Percentiles rank a stretch among this genome's conserved stretches.
These are phyloP conservation scores for Isatis tinctoria DNA, from an alignment of 345 rosid genomes.

Conservation along the genomic window DNA sequence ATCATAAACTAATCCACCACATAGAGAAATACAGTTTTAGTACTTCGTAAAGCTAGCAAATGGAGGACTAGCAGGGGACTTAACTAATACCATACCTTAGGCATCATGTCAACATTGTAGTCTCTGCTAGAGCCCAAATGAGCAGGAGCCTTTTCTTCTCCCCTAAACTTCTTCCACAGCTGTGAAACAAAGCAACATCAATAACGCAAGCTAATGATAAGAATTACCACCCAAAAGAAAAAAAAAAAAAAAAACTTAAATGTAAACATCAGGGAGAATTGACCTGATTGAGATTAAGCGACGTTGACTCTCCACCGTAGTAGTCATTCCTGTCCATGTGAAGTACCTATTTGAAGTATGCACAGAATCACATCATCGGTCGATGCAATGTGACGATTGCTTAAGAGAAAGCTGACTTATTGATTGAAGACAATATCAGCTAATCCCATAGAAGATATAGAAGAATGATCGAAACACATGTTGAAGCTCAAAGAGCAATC, in stretches of 20 bases:
- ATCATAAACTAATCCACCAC: constrained; percentile 67
- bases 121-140: constrained; percentile 94
- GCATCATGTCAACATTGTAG: constrained; percentile 97
- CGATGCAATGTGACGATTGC: neutral
- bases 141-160: constrained; percentile 84
- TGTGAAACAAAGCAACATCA: constrained; percentile 31
- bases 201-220: neutral
- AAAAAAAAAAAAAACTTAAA: neutral
- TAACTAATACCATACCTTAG: constrained; percentile 50
- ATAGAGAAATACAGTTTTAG: neutral
- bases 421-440: neutral
- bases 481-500: neutral
- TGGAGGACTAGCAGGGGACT: neutral
- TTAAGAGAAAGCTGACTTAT: neutral
- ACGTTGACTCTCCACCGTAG: constrained; percentile 98
- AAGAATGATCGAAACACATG: neutral
- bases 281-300: constrained; percentile 95
- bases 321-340: constrained; percentile 99
- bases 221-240: neutral
- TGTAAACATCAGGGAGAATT: neutral
- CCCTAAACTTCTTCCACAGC: constrained; percentile 97
- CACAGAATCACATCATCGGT: neutral
- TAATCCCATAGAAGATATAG: neutral
- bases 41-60: neutral
- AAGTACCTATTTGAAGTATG: constrained; percentile 54